Conservation (phyloP, 2,329 filamentous ascomycete genomes). For the Fusarium sp. region DNA sequence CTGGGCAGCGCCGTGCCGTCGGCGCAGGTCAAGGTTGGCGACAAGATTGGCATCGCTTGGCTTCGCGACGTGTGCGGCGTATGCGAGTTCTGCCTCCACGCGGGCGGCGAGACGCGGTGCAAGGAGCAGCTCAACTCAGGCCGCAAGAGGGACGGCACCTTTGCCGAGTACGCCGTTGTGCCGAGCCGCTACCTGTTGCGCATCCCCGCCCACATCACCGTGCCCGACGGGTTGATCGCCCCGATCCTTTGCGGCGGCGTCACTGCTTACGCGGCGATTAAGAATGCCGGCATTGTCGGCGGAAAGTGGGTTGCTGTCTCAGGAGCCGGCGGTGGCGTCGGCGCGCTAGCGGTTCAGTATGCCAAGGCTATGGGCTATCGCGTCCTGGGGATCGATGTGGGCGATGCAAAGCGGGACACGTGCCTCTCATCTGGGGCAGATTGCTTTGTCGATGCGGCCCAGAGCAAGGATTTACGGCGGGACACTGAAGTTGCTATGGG, state of each 20-base stretch:
- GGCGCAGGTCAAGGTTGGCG: neutral
- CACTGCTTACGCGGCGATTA: conserved; percentile 55
- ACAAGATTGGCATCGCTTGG: conserved; percentile 16
- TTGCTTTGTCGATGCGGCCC: conserved; percentile 50
- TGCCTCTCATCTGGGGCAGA: conserved; percentile 48
- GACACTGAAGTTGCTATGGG: neutral
- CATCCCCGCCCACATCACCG: conserved; percentile 32
- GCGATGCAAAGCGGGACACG: conserved; percentile 45
- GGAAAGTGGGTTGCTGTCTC: conserved; percentile 51
- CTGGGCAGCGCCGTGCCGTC: neutral
- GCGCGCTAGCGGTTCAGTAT: conserved; percentile 51
- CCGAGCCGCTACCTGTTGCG: conserved; percentile 48
- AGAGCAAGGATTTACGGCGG: neutral
- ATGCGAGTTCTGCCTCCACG: conserved; percentile 49
- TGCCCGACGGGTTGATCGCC: conserved; percentile 51
- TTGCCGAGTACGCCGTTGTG: conserved; percentile 52
- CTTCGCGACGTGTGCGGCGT: conserved; percentile 43
- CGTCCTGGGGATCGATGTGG: conserved; percentile 52
- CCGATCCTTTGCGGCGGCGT: conserved; percentile 57
- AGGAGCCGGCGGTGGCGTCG: conserved; percentile 54
- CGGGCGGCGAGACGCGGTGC: conserved; percentile 52
- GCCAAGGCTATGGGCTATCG: conserved; percentile 55
- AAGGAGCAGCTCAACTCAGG: conserved; percentile 47
- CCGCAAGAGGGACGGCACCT: conserved; percentile 49
- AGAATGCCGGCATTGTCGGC: conserved; percentile 42